A percentile compares a stretch with the other conserved stretches of the same genome.
These are phyloP conservation scores for Fusarium torulosum DNA, from an alignment of 2,329 filamentous ascomycete genomes.

Conservation along the genomic window DNA sequence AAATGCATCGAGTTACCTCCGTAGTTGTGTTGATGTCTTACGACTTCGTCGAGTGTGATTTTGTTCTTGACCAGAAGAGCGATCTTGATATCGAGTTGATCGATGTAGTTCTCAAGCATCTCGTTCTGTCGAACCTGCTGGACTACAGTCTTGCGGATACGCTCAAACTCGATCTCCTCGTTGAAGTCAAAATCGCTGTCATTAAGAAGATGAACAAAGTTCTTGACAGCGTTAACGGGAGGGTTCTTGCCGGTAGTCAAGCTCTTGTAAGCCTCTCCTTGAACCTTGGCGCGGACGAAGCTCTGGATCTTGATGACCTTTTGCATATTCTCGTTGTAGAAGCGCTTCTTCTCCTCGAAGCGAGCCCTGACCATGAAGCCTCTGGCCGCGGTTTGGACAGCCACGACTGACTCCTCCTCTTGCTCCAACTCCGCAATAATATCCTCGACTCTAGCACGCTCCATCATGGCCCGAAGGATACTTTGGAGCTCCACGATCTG, in stretches of 20 bases:
- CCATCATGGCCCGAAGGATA: constrained; percentile 81
- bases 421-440: constrained; percentile 83
- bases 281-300: constrained; percentile 92
- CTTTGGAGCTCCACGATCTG: constrained; percentile 80
- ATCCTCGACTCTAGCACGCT: constrained; percentile 79
- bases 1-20: constrained; percentile 89
- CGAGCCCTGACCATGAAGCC: constrained; percentile 78
- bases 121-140: constrained; percentile 98
- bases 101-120: constrained; percentile 96
- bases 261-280: constrained; percentile 98
- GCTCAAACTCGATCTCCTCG: constrained; percentile 96
- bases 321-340: constrained; percentile 97
- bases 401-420: constrained; percentile 81
- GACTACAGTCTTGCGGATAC: constrained; percentile 93
- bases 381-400: constrained; percentile 79
- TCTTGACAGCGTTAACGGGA: constrained; percentile 95
- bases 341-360: constrained; percentile 87
- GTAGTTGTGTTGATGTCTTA: constrained; percentile 96
- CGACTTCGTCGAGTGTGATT: constrained; percentile 97
- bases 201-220: constrained; percentile 96
- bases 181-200: constrained; percentile 99
- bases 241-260: constrained; percentile 96
- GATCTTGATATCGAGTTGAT: constrained; percentile 99
- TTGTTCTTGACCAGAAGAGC: constrained; percentile 99
- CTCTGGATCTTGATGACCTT: constrained; percentile 99